These are phyloP conservation scores for Sugiyamaella paludigena DNA, from an alignment of 1,139 yeast species.

Conservation along the genomic window DNA sequence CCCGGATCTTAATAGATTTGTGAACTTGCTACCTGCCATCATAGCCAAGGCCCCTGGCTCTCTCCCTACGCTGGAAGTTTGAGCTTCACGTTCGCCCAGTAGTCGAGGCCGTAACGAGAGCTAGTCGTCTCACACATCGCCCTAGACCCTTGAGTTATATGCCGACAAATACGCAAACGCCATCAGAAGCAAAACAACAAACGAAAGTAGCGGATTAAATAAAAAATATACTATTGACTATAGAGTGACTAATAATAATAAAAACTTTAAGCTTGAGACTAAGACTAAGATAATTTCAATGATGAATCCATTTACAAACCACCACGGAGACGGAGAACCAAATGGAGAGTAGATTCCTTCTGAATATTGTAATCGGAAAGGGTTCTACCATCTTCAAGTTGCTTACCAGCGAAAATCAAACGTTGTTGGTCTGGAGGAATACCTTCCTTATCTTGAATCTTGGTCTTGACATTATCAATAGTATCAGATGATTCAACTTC, in stretches of 20 bases:
- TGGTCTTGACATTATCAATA: conserved; percentile 80
- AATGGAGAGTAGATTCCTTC: conserved; percentile 79
- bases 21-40: no score
- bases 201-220: no score
- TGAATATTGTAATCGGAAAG: conserved; percentile 85
- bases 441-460: conserved; percentile 87
- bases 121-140: no score
- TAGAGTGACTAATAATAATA: neutral
- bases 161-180: no score
- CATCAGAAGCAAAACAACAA: no score
- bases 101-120: no score
- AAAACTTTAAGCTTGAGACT: neutral
- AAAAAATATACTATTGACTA: no score
- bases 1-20: no score
- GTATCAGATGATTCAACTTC: conserved; percentile 87
- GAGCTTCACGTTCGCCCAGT: no score
- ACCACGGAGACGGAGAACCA: conserved; percentile 82
- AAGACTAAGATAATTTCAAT: neutral
- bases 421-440: conserved; percentile 89
- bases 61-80: no score
- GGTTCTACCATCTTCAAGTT: conserved; percentile 82
- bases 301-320: conserved; percentile 55
- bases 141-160: no score
- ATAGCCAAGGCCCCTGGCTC: no score
- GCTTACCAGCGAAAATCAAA: conserved; percentile 84